Conservation (phyloP, 2,329 filamentous ascomycete species). For the Microsporum ferrugineum region DNA sequence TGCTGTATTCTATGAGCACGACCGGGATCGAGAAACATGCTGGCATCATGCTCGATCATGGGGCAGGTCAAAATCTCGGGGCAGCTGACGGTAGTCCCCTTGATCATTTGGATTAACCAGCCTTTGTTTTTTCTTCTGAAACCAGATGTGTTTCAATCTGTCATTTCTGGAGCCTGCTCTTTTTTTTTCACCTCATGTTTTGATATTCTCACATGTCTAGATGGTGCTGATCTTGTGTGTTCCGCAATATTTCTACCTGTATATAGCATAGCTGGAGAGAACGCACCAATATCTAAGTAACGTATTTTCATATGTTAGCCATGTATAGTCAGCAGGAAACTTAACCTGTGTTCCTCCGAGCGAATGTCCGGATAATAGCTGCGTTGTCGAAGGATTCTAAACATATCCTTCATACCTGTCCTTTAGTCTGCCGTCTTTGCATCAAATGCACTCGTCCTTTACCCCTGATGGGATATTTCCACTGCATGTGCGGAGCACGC, state of each 20-base stretch:
- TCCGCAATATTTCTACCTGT: no score
- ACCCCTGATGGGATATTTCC: no score
- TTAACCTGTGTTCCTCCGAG: no score
- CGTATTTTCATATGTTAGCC: no score
- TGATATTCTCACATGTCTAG: not conserved
- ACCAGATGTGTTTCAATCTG: not conserved
- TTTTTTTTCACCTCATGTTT: not conserved
- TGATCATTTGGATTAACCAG: not conserved
- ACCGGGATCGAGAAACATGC: constrained; percentile 6
- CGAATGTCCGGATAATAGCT: not conserved
- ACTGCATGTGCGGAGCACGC: no score
- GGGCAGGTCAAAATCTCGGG: not conserved
- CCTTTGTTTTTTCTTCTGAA: not conserved
- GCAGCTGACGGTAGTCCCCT: not conserved
- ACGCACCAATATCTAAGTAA: not conserved
- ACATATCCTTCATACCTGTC: no score
- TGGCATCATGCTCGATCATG: constrained; percentile 1
- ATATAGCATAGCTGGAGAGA: not conserved
- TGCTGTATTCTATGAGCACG: constrained; percentile 65
- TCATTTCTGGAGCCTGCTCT: not conserved
- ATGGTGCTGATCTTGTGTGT: not conserved
- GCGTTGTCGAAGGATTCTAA: not conserved
- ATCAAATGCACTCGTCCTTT: no score
- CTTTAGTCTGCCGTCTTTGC: no score
- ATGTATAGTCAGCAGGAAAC: no score